Percentiles rank a stretch among this genome's conserved stretches.
Conservation (phyloP, 495 filamentous ascomycete species). For the Neurospora tetraspora region DNA sequence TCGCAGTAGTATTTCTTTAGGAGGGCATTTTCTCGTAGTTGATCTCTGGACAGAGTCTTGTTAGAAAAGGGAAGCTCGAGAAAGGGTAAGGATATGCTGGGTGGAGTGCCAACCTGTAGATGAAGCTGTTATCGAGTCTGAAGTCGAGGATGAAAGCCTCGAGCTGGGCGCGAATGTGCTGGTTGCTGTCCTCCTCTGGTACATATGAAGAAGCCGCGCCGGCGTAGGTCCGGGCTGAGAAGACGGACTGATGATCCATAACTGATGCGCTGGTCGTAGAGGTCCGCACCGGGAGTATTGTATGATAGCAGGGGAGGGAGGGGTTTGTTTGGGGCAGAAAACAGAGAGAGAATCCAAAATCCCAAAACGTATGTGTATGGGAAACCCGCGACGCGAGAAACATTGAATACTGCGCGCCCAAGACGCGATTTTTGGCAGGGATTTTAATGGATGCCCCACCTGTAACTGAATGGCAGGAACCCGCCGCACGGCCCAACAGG, state of each 20-base stretch:
- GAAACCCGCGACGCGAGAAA: slow-evolving; percentile 9
- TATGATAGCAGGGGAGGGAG: not conserved
- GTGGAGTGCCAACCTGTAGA: slow-evolving; percentile 61
- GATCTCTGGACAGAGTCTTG: slow-evolving; percentile 52
- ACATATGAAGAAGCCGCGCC: slow-evolving; percentile 29
- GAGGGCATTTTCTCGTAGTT: slow-evolving; percentile 89
- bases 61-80: not conserved
- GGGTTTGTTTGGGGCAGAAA: not conserved
- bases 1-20: slow-evolving; percentile 95
- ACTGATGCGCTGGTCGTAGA: not conserved
- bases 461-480: not conserved
- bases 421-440: slow-evolving; percentile 18
- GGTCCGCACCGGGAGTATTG: not conserved
- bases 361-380: not conserved
- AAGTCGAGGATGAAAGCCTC: slow-evolving; percentile 91
- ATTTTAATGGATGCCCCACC: slow-evolving; percentile 16
- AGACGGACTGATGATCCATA: slow-evolving; percentile 90
- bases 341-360: not conserved
- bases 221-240: slow-evolving; percentile 44
- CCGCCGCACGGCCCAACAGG: not conserved
- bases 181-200: slow-evolving; percentile 42
- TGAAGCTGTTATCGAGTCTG: slow-evolving; percentile 88
- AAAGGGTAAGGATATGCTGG: not conserved
- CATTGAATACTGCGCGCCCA: not conserved
- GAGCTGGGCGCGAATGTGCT: slow-evolving; percentile 49